A percentile compares a stretch with the other conserved stretches of the same genome.
These are phyloP conservation scores for Caloboletus inedulis DNA, from an alignment of 1,284 basidiomycete genomes.

Conservation along the genomic window DNA sequence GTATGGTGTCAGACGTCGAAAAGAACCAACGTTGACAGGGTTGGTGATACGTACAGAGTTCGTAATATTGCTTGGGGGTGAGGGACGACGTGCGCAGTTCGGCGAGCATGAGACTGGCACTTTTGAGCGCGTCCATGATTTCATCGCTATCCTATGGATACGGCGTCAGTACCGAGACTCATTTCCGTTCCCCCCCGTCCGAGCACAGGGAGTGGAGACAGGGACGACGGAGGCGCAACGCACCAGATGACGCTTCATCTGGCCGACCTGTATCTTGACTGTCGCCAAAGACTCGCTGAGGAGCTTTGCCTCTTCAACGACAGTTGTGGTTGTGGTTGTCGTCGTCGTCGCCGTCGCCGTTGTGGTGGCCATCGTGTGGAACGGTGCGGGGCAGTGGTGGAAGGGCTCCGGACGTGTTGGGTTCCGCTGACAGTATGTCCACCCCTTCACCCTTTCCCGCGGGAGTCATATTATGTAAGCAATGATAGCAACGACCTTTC, in stretches of 20 bases:
- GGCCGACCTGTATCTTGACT: constrained; percentile 90
- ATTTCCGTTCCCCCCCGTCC: background rate
- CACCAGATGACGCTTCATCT: constrained; percentile 91
- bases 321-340: constrained; percentile 13
- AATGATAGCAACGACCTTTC: no score
- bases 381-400: constrained; percentile 5
- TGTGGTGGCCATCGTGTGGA: constrained; percentile 25
- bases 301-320: constrained; percentile 71
- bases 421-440: background rate
- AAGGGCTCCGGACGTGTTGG: constrained; percentile 1
- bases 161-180: background rate
- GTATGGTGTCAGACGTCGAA: background rate
- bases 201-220: background rate
- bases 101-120: constrained; percentile 91
- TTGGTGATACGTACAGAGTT: constrained; percentile 70
- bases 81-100: constrained; percentile 90
- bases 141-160: constrained; percentile 79
- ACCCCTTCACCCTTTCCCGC: constrained; percentile 7
- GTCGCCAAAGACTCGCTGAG: constrained; percentile 79
- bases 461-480: constrained; percentile 21
- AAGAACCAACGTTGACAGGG: background rate
- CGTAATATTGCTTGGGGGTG: constrained; percentile 95
- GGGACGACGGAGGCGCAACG: constrained; percentile 32
- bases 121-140: constrained; percentile 96
- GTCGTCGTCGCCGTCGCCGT: constrained; percentile 10